Percentiles rank a stretch among this genome's conserved stretches.
phyloP scores from a whole-genome alignment of 805 yeast species.

The Candida michaelii region DNA sequence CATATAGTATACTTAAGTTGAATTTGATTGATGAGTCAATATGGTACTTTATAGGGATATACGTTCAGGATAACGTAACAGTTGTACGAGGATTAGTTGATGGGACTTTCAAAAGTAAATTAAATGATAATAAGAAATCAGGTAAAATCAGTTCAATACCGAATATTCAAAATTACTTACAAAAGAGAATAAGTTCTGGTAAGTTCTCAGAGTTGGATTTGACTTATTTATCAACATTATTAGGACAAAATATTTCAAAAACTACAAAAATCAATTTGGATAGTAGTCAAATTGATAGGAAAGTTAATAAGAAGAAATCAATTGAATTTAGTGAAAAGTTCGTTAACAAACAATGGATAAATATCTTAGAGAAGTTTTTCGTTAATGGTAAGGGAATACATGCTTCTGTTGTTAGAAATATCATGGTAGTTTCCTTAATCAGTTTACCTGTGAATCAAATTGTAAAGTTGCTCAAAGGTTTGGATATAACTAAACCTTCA shows the following conservation, averaged over 20 bases:
- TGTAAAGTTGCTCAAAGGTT: constrained; percentile 38
- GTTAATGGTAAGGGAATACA: constrained; percentile 56
- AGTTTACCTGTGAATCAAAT: constrained; percentile 47
- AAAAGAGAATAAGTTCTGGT: constrained; percentile 44
- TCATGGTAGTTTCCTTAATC: constrained; percentile 53
- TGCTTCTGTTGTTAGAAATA: constrained; percentile 43
- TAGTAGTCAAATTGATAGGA: constrained; percentile 11
- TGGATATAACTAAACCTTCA: constrained; percentile 44
- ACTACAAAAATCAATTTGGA: constrained; percentile 10
- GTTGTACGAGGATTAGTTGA: constrained; percentile 53
- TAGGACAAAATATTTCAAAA: constrained; percentile 38
- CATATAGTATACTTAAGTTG: constrained; percentile 54
- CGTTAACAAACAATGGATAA: constrained; percentile 57
- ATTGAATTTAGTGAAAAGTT: constrained; percentile 53
- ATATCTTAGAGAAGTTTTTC: constrained; percentile 56
- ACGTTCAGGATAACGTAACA: constrained; percentile 43
- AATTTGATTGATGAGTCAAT: constrained; percentile 58
- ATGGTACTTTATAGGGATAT: constrained; percentile 65
- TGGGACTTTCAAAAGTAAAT: constrained; percentile 50
- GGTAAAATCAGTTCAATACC: constrained; percentile 47
- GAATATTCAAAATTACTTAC: constrained; percentile 53
- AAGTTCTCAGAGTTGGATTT: constrained; percentile 49
- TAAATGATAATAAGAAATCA: constrained; percentile 49
- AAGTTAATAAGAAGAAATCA: constrained; percentile 26
- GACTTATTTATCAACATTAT: constrained; percentile 42